A percentile compares a stretch with the other conserved stretches of the same genome.
Conservation (phyloP, 352 stramenopile genomes). For the Pilasporangium apinafurcum region DNA sequence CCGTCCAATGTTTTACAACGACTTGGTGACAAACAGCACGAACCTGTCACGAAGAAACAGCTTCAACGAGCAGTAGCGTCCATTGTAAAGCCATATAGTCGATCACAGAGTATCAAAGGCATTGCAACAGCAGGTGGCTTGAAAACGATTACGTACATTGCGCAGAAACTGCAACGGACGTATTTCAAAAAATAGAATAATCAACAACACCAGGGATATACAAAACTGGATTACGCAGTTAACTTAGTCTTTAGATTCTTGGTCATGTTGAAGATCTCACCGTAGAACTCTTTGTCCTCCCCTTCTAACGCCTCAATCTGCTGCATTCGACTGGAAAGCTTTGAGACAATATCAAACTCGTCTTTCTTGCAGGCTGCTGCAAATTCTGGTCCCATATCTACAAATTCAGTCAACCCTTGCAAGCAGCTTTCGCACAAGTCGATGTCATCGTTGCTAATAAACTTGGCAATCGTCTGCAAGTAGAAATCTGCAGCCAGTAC, state of each 20-base stretch:
- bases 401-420: slow-evolving; percentile 69
- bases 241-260: slow-evolving; percentile 43
- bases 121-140: slow-evolving; percentile 76
- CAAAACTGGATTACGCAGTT: slow-evolving; percentile 8
- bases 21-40: slow-evolving; percentile 20
- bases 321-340: slow-evolving; percentile 43
- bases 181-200: slow-evolving; percentile 49
- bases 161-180: slow-evolving; percentile 82
- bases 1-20: slow-evolving; percentile 38
- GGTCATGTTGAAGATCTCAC: slow-evolving; percentile 54
- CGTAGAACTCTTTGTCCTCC: slow-evolving; percentile 66
- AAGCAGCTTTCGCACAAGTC: slow-evolving; percentile 74
- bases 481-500: slow-evolving; percentile 40
- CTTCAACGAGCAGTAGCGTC: slow-evolving; percentile 49
- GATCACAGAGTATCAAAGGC: slow-evolving; percentile 86
- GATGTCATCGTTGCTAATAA: slow-evolving; percentile 66
- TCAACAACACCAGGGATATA: neutral
- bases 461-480: slow-evolving; percentile 29
- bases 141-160: slow-evolving; percentile 78
- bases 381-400: slow-evolving; percentile 51
- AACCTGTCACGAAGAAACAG: slow-evolving; percentile 41
- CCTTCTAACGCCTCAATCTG: slow-evolving; percentile 54
- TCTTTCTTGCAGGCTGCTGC: slow-evolving; percentile 43
- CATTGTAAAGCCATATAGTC: slow-evolving; percentile 82
- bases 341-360: slow-evolving; percentile 32